Conservation (phyloP, 768 basidiomycete genomes). For the Kwoniella sp. region DNA sequence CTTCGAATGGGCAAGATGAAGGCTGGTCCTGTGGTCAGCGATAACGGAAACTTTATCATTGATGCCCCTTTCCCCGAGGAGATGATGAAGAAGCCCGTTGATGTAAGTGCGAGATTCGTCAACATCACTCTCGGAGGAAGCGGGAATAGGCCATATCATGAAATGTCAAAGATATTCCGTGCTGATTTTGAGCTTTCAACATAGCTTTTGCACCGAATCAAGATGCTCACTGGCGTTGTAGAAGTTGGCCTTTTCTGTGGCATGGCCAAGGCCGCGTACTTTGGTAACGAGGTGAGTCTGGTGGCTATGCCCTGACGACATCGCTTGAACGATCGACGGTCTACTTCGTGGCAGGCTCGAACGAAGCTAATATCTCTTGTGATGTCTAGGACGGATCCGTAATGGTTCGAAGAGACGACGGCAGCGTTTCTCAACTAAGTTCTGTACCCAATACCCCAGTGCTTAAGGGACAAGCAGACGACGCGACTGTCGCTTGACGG, state of each 20-base stretch:
- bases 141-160: too few relatives aligned
- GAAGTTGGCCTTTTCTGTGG: slow-evolving; percentile 97
- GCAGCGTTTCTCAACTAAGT: slow-evolving; percentile 29
- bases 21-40: slow-evolving; percentile 92
- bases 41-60: slow-evolving; percentile 97
- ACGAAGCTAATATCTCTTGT: not conserved
- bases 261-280: slow-evolving; percentile 93
- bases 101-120: slow-evolving; percentile 60
- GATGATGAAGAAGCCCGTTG: slow-evolving; percentile 67
- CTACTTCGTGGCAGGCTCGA: not conserved
- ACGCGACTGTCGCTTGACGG: not conserved
- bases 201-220: slow-evolving; percentile 77
- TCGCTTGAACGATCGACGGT: too few relatives aligned
- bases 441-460: slow-evolving; percentile 42
- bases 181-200: too few relatives aligned
- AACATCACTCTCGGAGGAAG: too few relatives aligned
- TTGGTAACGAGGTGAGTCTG: slow-evolving; percentile 57
- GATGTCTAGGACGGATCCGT: slow-evolving; percentile 44
- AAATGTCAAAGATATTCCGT: too few relatives aligned
- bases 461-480: slow-evolving; percentile 11
- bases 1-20: slow-evolving; percentile 86
- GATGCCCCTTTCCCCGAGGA: slow-evolving; percentile 85
- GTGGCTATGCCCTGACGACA: not conserved
- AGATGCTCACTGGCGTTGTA: slow-evolving; percentile 96
- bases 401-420: slow-evolving; percentile 32